These are phyloP conservation scores for Thecaphora thlaspeos DNA, from an alignment of 1,284 basidiomycete species.

Conservation along the genomic window DNA sequence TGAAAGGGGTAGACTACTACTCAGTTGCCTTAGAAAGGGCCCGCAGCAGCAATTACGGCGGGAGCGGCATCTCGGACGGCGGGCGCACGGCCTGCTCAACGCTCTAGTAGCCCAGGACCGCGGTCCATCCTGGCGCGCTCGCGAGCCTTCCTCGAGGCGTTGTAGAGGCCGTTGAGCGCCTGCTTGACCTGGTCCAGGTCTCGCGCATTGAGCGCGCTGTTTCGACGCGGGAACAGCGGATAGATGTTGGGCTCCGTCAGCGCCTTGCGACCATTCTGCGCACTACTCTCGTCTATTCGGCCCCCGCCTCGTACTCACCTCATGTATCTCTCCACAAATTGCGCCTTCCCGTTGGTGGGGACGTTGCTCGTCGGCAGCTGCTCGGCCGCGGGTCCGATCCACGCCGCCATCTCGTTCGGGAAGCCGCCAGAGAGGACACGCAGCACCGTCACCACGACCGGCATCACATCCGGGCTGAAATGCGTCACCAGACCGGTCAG, in stretches of 20 bases:
- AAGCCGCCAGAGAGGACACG: constrained; percentile 69
- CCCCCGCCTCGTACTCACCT: constrained; percentile 1
- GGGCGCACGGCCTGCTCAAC: too few relatives aligned
- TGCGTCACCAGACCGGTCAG: constrained; percentile 70
- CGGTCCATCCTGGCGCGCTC: constrained; percentile 31
- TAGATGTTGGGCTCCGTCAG: constrained; percentile 5
- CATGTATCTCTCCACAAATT: constrained; percentile 66
- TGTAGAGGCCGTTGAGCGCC: constrained; percentile 33
- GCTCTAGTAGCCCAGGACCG: constrained; percentile 17
- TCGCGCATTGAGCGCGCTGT: constrained; percentile 9
- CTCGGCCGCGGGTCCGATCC: constrained; percentile 72
- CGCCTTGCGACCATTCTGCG: too few relatives aligned
- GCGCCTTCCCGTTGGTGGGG: constrained; percentile 70
- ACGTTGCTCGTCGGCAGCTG: constrained; percentile 68
- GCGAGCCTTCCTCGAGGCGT: constrained; percentile 44
- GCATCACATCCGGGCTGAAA: constrained; percentile 82
- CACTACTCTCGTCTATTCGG: too few relatives aligned
- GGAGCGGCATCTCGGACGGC: too few relatives aligned
- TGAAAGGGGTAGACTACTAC: too few relatives aligned
- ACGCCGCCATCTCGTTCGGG: constrained; percentile 69
- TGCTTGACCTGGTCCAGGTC: constrained; percentile 38
- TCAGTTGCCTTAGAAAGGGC: too few relatives aligned
- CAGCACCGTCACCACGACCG: constrained; percentile 74
- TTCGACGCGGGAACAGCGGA: neutral
- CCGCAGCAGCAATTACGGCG: too few relatives aligned